Conservation (phyloP, 2,329 filamentous ascomycete species). For the Grosmannia clavigera region DNA sequence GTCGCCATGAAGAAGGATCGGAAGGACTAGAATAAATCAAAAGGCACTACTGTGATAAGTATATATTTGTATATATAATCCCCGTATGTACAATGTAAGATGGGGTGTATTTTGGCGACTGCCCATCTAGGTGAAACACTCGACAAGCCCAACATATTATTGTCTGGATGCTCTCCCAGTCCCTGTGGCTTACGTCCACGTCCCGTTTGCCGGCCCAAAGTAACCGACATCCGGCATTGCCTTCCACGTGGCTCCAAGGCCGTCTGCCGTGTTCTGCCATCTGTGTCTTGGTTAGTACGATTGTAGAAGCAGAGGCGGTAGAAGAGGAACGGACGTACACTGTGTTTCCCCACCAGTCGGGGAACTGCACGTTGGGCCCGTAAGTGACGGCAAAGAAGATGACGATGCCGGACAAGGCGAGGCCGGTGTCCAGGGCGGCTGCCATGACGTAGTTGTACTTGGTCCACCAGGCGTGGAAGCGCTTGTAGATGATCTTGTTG, state of each 20-base stretch:
- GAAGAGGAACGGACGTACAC: slow-evolving; percentile 12
- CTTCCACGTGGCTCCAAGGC: slow-evolving; percentile 19
- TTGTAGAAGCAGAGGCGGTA: background rate
- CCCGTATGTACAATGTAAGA: background rate
- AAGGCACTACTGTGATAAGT: background rate
- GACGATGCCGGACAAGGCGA: slow-evolving; percentile 21
- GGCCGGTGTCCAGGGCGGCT: slow-evolving; percentile 20
- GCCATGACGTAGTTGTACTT: slow-evolving; percentile 29
- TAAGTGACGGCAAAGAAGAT: slow-evolving; percentile 24
- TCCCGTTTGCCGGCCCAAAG: slow-evolving; percentile 21
- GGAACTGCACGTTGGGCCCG: slow-evolving; percentile 19
- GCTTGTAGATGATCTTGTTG: slow-evolving; percentile 28
- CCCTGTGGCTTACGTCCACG: slow-evolving; percentile 13
- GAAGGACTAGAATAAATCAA: background rate
- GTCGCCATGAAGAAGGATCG: background rate
- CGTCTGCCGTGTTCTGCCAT: slow-evolving; percentile 22
- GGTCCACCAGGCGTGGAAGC: slow-evolving; percentile 32
- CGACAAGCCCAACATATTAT: no score
- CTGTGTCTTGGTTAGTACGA: background rate
- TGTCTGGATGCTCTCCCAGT: background rate
- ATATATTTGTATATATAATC: background rate
- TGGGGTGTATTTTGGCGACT: background rate
- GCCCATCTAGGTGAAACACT: no score
- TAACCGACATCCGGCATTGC: slow-evolving; percentile 20
- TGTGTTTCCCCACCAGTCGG: slow-evolving; percentile 23